Percentiles rank a stretch among this genome's conserved stretches.
phyloP scores from a whole-genome alignment of 345 rosid species.

The Abelmoschus esculentus region DNA sequence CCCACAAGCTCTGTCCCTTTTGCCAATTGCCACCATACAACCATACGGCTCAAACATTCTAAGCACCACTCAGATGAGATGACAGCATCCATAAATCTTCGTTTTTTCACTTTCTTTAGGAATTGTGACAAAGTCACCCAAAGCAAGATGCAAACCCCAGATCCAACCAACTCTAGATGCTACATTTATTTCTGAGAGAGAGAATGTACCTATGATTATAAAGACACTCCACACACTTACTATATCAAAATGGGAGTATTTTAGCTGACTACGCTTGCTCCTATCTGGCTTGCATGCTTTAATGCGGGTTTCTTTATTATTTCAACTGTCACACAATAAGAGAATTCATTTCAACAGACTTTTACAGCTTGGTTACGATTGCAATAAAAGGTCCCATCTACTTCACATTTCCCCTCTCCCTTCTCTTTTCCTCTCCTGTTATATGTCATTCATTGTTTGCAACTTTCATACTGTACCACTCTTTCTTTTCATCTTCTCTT shows the following conservation, averaged over 20 bases:
- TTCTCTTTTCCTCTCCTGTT: not conserved
- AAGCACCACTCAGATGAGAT: not conserved
- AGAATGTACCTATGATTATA: not conserved
- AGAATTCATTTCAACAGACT: not conserved
- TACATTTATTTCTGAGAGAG: constrained; percentile 11
- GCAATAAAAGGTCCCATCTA: constrained; percentile 9
- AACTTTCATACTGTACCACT: not conserved
- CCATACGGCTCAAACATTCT: not conserved
- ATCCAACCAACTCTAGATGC: constrained; percentile 9
- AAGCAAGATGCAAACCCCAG: not conserved
- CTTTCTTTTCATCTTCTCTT: not conserved
- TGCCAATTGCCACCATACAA: not conserved
- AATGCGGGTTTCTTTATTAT: not conserved
- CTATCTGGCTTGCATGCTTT: not conserved
- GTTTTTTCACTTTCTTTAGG: not conserved
- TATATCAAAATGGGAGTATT: not conserved
- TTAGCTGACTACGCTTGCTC: not conserved
- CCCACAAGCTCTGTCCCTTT: not conserved
- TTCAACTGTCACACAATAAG: not conserved
- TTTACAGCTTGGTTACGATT: too few relatives aligned
- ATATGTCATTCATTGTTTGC: not conserved
- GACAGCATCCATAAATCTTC: not conserved
- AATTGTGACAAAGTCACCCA: not conserved
- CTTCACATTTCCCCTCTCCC: not conserved
- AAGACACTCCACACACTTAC: not conserved